A percentile compares a stretch with the other conserved stretches of the same genome.
phyloP scores from a whole-genome alignment of 768 basidiomycete genomes.

The Roridomyces roridus region DNA sequence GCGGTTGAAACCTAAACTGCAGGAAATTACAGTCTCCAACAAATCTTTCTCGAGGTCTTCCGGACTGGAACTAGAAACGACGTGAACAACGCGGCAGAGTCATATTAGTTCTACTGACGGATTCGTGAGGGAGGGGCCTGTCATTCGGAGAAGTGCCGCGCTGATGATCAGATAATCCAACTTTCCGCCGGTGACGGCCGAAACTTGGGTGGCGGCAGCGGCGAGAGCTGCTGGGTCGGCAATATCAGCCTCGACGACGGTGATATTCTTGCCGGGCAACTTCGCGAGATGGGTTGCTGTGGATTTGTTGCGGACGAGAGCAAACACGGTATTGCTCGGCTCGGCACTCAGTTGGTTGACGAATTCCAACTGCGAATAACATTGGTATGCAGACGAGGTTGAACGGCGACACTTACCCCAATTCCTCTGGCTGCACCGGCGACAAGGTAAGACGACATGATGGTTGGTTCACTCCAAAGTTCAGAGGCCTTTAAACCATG shows the following conservation, averaged over 20 bases:
- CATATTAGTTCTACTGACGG: background rate
- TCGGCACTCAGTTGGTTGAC: constrained; percentile 8
- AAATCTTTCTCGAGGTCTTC: constrained; percentile 7
- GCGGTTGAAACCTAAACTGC: no score
- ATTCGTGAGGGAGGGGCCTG: background rate
- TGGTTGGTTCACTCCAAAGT: no score
- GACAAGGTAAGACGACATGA: constrained; percentile 6
- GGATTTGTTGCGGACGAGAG: constrained; percentile 6
- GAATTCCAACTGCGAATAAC: constrained; percentile 10
- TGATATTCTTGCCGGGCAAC: constrained; percentile 5
- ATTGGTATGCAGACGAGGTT: no score
- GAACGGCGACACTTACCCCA: background rate
- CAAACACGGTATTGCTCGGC: background rate
- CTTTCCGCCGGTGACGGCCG: background rate
- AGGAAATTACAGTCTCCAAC: background rate
- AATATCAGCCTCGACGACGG: constrained; percentile 6
- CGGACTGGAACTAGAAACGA: background rate
- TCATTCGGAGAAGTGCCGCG: background rate
- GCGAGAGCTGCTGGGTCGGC: constrained; percentile 3
- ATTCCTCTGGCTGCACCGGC: constrained; percentile 10
- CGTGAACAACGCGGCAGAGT: no score
- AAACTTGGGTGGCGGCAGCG: background rate
- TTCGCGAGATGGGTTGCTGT: background rate
- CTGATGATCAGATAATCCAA: constrained; percentile 8
- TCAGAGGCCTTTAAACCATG: no score